Base-by-base conservation (phyloP, 306 rosid genomes). In the Sicyos edulis region DNA sequence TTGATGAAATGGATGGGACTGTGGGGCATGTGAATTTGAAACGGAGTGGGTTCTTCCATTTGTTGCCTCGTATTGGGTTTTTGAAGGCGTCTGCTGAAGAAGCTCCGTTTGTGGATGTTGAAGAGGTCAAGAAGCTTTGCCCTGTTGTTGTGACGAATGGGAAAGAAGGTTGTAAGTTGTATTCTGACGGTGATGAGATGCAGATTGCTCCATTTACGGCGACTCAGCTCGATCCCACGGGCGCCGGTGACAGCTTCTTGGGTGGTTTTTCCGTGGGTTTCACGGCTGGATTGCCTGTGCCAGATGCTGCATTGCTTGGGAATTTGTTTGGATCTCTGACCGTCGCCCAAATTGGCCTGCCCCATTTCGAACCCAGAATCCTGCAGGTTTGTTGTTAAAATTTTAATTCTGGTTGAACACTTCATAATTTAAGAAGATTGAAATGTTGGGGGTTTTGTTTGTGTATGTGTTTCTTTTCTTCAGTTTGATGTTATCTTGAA, bases 221-320 rank as follows among this genome's bases (percentile, higher is more conserved):
- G 2, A 75, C 62, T 54, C 92, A 91, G 88, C 83, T 95, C 1
- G 99, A 95, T 79, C 99, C 97, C 0, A 95, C 99, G 0, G 99
- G 99, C 0, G 99, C 99, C 0, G 99, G 99, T 1, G 99, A 95
- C 11, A 86, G 99, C 66, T 95, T 91, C 65, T 77, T 91, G 0
- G 99, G 96, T 19, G 99, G 92, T 10, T 86, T 95, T 49, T 89
- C 82, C 16, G 86, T 89, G 0, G 97, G 99, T 68, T 71, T 91
- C 54, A 82, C 84, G 19, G 76, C 81, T 63, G 96, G 95, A 19
- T 76, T 95, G 90, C 19, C 79, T 62, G 89, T 95, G 54, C 78
- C 86, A 3, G 99, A 95, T 74, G 89, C 99, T 70, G 97, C 99
- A 34, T 81, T 91, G 79, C 73, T 95, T 49, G 99, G 99, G 5